Evolutionary conservation across 345 rosid species (phyloP).

Genomic region (Raphanus raphanistrum): DNA sequence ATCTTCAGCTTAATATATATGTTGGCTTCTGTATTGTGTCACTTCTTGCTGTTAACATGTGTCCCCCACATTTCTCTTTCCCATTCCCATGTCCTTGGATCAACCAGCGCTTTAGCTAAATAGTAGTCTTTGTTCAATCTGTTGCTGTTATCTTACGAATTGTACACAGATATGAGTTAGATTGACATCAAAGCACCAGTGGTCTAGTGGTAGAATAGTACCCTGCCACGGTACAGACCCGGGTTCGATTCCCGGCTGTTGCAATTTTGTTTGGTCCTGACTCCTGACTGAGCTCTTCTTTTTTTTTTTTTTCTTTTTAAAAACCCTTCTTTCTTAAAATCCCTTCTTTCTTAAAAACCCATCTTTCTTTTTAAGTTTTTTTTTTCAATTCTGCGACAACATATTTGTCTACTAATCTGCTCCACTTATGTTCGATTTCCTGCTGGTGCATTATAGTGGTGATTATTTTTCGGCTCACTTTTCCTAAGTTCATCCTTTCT

Average conservation of each 20-base stretch:
- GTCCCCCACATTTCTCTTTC: neutral
- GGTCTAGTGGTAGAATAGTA: slow-evolving; percentile 57
- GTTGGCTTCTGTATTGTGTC: neutral
- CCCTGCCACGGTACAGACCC: slow-evolving; percentile 79
- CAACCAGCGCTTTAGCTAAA: neutral
- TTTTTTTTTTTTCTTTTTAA: neutral
- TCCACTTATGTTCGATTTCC: neutral
- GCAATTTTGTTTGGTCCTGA: neutral
- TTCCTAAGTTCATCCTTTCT: too few relatives aligned
- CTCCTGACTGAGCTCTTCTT: neutral
- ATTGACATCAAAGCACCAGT: neutral
- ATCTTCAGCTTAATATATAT: too few relatives aligned
- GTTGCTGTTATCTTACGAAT: slow-evolving; percentile 48
- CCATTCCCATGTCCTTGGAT: neutral
- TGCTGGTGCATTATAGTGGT: too few relatives aligned
- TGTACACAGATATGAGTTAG: slow-evolving; percentile 20
- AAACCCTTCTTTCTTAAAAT: neutral
- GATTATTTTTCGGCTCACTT: too few relatives aligned
- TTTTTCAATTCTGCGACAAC: neutral
- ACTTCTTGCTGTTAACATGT: neutral
- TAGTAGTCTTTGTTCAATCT: neutral
- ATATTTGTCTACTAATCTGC: neutral
- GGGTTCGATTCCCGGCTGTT: slow-evolving; percentile 46
- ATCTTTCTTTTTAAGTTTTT: neutral
- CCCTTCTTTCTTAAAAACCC: neutral